Evolutionary conservation across 805 yeast species (phyloP), one percentile per base, ranked within the genome.

Genomic region (Wickerhamiella hasegawae): DNA sequence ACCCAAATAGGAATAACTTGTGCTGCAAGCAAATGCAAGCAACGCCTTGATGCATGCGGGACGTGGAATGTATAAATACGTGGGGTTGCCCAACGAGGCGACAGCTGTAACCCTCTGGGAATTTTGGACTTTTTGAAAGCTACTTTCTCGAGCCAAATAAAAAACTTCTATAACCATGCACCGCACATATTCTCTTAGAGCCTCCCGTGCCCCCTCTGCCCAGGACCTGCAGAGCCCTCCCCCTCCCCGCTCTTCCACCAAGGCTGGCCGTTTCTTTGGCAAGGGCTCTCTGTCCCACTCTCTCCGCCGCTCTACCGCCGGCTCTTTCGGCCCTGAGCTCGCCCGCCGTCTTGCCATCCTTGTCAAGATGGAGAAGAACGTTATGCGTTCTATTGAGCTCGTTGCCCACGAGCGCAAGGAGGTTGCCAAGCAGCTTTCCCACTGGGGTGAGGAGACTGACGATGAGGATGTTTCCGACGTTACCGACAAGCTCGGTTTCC

Each of bases 381-480:
- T 87, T 45, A 77, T 85, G 80, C 77, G 95, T 62, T 75, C 94
- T 43, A 69, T 90, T 53, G 97, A 90, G 66, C 68, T 82, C 45
- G 85, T 83, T 40, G 83, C 96, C 48, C 73, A 79, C 52, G 97
- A 90, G 68, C 76, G 96, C 60, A 76, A 85, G 59, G 85, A 79
- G 53, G 95, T 85, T 48, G 98, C 97, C 51, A 85, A 84, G 68
- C 97, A 87, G 68, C 72, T 87, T 58, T 84, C 96, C 24, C 59
- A 77, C 48, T 87, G 98, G 98, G 98, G 98, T 65, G 94, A 81
- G 60, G 92, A 79, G 56, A 37, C 40, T 41, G 84, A 85, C 57
- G 97, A 87, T 58, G 97, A 87, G 53, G 98, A 87, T 53, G 94
- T 87, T 38, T 75, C 90, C 42, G 97, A 87, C 60, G 84, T 87